These are phyloP conservation scores for Pilaira anomala DNA, from an alignment of 192 early-diverging fungal genomes.

Conservation along the genomic window DNA sequence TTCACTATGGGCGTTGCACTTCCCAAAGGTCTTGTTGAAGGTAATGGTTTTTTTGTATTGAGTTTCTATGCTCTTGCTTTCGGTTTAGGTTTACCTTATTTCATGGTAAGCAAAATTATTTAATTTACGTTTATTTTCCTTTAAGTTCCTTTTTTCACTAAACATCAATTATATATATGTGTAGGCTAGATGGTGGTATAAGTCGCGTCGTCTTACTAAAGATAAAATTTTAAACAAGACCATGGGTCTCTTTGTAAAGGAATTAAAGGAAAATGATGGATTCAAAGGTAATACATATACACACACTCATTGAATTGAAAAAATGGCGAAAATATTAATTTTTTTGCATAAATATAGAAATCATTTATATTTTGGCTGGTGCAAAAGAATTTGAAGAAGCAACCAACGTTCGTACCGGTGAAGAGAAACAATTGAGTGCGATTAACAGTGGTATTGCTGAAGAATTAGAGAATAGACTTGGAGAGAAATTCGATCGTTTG, in stretches of 20 bases:
- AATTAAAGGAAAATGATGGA: slow-evolving; percentile 69
- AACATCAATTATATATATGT: background rate
- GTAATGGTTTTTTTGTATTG: slow-evolving; percentile 81
- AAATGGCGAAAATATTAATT: background rate
- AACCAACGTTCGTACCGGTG: slow-evolving; percentile 37
- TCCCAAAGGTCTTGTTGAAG: slow-evolving; percentile 86
- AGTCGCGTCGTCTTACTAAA: slow-evolving; percentile 82
- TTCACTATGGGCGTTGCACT: slow-evolving; percentile 92
- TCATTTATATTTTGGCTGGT: slow-evolving; percentile 73
- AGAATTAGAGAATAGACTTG: slow-evolving; percentile 53
- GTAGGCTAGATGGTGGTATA: slow-evolving; percentile 92
- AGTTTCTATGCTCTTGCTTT: slow-evolving; percentile 83
- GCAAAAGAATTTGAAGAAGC: slow-evolving; percentile 72
- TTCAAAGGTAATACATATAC: slow-evolving; percentile 20
- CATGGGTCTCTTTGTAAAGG: slow-evolving; percentile 90
- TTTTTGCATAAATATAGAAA: slow-evolving; percentile 32
- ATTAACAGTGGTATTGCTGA: slow-evolving; percentile 44
- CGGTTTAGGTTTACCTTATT: slow-evolving; percentile 83
- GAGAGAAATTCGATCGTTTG: slow-evolving; percentile 53
- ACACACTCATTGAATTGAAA: background rate
- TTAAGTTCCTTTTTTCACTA: background rate
- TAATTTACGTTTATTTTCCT: background rate
- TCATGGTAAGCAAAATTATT: slow-evolving; percentile 55
- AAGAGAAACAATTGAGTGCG: slow-evolving; percentile 44
- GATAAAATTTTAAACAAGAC: slow-evolving; percentile 85